Evolutionary conservation across 805 yeast species (phyloP).

Genomic region (Pichia heedii): DNA sequence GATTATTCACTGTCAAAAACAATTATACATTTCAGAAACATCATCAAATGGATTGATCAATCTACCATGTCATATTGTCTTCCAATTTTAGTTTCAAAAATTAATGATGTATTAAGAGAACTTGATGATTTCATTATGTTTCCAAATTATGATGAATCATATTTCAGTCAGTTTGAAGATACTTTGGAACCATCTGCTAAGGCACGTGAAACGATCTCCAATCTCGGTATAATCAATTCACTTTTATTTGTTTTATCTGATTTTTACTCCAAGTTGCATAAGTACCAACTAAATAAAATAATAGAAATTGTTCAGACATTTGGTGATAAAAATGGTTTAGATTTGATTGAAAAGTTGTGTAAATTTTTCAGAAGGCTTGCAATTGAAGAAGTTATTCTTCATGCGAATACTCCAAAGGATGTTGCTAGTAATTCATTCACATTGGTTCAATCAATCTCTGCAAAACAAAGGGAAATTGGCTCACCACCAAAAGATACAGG

Average conservation of each 20-base stretch:
- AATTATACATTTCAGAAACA: constrained; percentile 42
- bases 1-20: constrained; percentile 52
- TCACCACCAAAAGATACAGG: constrained; percentile 31
- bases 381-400: constrained; percentile 48
- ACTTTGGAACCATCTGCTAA: constrained; percentile 15
- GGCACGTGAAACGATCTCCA: constrained; percentile 29
- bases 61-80: constrained; percentile 42
- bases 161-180: constrained; percentile 28
- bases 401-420: constrained; percentile 38
- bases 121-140: constrained; percentile 23
- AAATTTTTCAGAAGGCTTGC: constrained; percentile 41
- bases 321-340: constrained; percentile 33
- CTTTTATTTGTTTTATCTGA: constrained; percentile 45
- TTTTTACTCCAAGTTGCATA: constrained; percentile 43
- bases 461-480: constrained; percentile 34
- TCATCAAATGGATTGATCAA: constrained; percentile 49
- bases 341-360: constrained; percentile 34
- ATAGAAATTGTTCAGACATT: constrained; percentile 33
- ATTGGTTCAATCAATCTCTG: constrained; percentile 28
- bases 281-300: constrained; percentile 37
- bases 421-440: constrained; percentile 34
- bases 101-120: constrained; percentile 11
- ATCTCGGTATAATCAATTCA: constrained; percentile 33
- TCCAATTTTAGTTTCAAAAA: constrained; percentile 12
- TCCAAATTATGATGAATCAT: constrained; percentile 26